Evolutionary conservation across 352 stramenopile species (phyloP), one percentile per base, ranked within the genome.

Genomic region (Phytophthora pseudosyringae): DNA sequence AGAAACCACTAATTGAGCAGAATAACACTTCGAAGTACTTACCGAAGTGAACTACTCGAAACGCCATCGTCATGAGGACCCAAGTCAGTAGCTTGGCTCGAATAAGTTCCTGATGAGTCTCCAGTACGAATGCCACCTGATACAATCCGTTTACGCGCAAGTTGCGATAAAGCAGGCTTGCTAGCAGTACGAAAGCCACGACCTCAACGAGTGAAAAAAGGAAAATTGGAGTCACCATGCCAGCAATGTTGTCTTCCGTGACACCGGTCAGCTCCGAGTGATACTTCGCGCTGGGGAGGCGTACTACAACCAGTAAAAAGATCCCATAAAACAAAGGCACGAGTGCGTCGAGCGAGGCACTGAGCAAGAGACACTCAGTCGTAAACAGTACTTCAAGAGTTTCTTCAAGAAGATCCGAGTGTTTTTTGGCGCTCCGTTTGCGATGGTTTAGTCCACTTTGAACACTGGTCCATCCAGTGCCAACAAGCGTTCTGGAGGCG

Each of bases 111-210:
- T 46, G 56, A 32, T 83, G 72, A 4, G 55, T 77, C 41, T 79
- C 72, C 12, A 83, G 44, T 10, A 79, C 69, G 25, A 83, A 81
- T 33, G 69, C 72, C 13, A 84, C 28, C 10, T 74, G 73, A n/a
- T 80, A 60, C 6, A 76, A 3, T 2, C 57, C 54, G n/a, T 71
- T 71, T 11, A 75, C 65, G 6, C 54, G 28, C 8, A 70, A 53
- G 18, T 64, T 67, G 10, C 54, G 60, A 3, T 59, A 59, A 6
- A 74, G 55, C 18, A 64, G 29, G 0, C 3, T 11, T 11, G 53
- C 28, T 8, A 65, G 59, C 1, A 78, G n/a, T 12, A 39, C 52
- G 8, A 82, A 47, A 13, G 74, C 65, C 5, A 73, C n/a, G 2
- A 73, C 3, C 50, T 78, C 67, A n/a, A 80, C 32, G 5, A 67